These are phyloP conservation scores for Sugiyamaella neomexicana DNA, from an alignment of 1,139 yeast genomes.

Conservation along the genomic window DNA sequence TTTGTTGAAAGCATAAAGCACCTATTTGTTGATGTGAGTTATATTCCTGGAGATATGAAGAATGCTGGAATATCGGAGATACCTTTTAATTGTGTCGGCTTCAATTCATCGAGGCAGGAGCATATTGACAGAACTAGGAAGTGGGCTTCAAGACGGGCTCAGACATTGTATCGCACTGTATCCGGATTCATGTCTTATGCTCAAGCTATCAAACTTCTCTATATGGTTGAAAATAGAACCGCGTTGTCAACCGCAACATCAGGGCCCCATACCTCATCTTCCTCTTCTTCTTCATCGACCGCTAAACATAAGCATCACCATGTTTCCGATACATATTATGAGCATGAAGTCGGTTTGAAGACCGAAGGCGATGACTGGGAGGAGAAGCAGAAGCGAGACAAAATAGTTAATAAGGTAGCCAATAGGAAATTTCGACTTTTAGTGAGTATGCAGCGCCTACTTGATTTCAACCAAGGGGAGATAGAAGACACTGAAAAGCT, in stretches of 20 bases:
- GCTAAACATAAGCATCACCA: neutral
- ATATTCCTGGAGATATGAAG: neutral
- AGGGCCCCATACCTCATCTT: neutral
- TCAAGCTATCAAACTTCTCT: conserved; percentile 64
- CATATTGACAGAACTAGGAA: conserved; percentile 66
- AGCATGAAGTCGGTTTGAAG: neutral
- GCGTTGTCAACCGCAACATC: neutral
- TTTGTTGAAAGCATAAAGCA: conserved; percentile 57
- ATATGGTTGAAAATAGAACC: conserved; percentile 53
- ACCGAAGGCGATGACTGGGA: conserved; percentile 43
- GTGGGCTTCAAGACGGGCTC: conserved; percentile 80
- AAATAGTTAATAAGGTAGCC: conserved; percentile 51
- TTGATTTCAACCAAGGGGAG: conserved; percentile 54
- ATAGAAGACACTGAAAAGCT: conserved; percentile 56
- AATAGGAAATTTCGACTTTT: conserved; percentile 64
- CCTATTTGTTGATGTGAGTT: neutral
- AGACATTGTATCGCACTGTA: conserved; percentile 73
- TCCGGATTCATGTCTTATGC: conserved; percentile 75
- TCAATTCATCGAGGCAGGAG: conserved; percentile 61
- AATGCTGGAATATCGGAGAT: conserved; percentile 46
- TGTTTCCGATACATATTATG: neutral
- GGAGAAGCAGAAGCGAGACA: conserved; percentile 24
- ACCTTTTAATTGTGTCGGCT: conserved; percentile 73
- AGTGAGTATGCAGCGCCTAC: conserved; percentile 69
- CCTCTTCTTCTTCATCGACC: neutral